A percentile compares a stretch with the other conserved stretches of the same genome.
Evolutionary conservation across 768 basidiomycete species (phyloP).

Genomic region (Agrocybe chaxingu): DNA sequence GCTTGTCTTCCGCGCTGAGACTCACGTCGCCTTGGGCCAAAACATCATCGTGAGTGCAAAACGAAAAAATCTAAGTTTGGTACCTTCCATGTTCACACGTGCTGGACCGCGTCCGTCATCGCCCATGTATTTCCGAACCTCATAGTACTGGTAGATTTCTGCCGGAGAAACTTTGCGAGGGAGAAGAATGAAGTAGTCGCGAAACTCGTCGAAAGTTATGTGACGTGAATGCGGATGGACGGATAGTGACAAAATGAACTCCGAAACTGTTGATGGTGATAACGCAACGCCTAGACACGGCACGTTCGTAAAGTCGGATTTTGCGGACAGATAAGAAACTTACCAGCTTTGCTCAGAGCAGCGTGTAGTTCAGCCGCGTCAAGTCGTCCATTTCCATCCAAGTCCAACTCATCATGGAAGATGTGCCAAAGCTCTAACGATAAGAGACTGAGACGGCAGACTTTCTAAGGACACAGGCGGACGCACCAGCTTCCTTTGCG

Average conservation of each 20-base stretch:
- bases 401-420: slow-evolving; percentile 87
- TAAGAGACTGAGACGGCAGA: background rate
- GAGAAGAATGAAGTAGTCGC: slow-evolving; percentile 85
- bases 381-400: slow-evolving; percentile 83
- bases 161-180: slow-evolving; percentile 76
- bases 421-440: slow-evolving; percentile 81
- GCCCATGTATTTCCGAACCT: slow-evolving; percentile 62
- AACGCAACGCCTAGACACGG: slow-evolving; percentile 62
- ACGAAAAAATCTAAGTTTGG: slow-evolving; percentile 10
- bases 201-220: slow-evolving; percentile 81
- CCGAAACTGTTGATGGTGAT: slow-evolving; percentile 63
- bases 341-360: slow-evolving; percentile 69
- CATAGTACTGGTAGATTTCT: slow-evolving; percentile 86
- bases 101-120: slow-evolving; percentile 77
- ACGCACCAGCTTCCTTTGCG: slow-evolving; percentile 77
- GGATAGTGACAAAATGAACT: slow-evolving; percentile 80
- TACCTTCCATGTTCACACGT: slow-evolving; percentile 89
- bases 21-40: slow-evolving; percentile 64
- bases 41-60: background rate
- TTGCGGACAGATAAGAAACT: slow-evolving; percentile 7
- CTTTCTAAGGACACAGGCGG: background rate
- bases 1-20: slow-evolving; percentile 73
- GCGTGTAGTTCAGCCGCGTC: slow-evolving; percentile 47
- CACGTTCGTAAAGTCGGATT: background rate
- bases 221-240: slow-evolving; percentile 63